Evolutionary conservation across 257 asterid species (phyloP), one percentile per base, ranked within the genome.

Genomic region (Nicotiana tomentosiformis): DNA sequence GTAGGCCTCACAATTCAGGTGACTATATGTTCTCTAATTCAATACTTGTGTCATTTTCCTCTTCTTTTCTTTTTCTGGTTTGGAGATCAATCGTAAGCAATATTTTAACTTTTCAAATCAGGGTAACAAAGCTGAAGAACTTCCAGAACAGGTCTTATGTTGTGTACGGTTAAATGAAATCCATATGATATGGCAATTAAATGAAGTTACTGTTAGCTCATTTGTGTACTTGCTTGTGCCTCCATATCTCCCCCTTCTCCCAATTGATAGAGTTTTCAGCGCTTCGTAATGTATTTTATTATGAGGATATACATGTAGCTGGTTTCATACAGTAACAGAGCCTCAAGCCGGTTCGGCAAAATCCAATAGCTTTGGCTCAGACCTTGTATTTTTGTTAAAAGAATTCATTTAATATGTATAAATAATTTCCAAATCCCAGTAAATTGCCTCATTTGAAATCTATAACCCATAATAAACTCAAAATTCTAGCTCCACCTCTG

Each of bases 1-100:
- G 89, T 96, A 77, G 98, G 97, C 79, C 90, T 96, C 83, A 96
- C 98, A 53, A 96, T 96, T 85, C 98, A 96, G 97, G 99, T 87
- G 87, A 91, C 92, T 84, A 33, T 82, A 33, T 66, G 65, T 2
- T 16, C 58, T 43, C 35, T 39, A 11, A 11, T 70, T 43, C 49
- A 7, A 39, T 39, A 39, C 49, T 39, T 7, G 49, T 7, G 49
- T 39, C 10, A 39, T 39, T 39, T 39, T 39, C 49, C 2, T n/a
- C 78, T n/a, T 43, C 58, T 43, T 43, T 70, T 0, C 0, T 39
- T 39, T 23, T 39, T 39, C 49, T 10, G 3, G 10, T 39, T 39
- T 39, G 49, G 3, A 70, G 14, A 20, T 11, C 78, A 12, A 15
- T 51, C 14, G 35, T 7, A 20, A 43, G 78, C 49, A 43, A 70